A percentile compares a stretch with the other conserved stretches of the same genome.
phyloP scores from a whole-genome alignment of 2,329 filamentous ascomycete genomes.

The Cucurbitaria berberidis region DNA sequence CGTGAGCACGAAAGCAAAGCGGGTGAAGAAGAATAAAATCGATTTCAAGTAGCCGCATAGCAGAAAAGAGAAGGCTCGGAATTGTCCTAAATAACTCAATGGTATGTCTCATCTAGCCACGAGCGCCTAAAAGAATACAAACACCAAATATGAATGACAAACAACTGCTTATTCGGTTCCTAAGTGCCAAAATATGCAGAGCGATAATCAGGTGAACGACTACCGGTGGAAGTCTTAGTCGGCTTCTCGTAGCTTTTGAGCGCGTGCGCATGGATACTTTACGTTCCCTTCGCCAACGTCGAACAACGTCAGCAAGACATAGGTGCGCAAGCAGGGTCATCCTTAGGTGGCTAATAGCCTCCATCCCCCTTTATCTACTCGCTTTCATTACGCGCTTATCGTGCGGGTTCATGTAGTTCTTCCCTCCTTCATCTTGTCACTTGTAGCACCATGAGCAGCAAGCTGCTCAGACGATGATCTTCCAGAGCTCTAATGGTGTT shows the following conservation, averaged over 20 bases:
- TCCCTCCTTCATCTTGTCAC: neutral
- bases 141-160: neutral
- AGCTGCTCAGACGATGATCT: neutral
- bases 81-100: neutral
- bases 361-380: no score
- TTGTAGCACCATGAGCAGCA: neutral
- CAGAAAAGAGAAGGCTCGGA: neutral
- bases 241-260: neutral
- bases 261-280: neutral
- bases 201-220: neutral
- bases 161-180: neutral
- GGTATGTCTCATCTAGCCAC: neutral
- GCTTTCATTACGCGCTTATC: no score
- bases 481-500: neutral
- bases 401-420: no score
- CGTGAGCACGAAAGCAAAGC: conserved; percentile 12
- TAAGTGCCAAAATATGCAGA: neutral
- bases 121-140: neutral
- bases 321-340: neutral
- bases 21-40: conserved; percentile 14
- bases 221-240: neutral
- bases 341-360: neutral
- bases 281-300: neutral
- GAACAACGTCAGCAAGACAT: neutral
- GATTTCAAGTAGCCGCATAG: conserved; percentile 14